Evolutionary conservation across 148 eudicot species (phyloP).

Genomic region (Heliosperma pusillum): DNA sequence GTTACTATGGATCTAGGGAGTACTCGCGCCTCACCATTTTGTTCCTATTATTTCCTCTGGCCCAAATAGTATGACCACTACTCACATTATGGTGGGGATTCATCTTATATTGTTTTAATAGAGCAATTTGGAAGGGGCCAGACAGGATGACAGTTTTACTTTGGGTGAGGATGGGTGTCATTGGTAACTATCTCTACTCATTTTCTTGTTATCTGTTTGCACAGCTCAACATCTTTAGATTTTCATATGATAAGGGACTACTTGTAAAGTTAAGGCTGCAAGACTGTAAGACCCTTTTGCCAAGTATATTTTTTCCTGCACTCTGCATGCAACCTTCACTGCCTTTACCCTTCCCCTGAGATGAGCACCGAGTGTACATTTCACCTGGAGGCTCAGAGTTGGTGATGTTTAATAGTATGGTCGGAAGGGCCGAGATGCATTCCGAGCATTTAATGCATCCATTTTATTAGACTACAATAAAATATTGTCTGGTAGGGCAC

Average conservation of each 20-base stretch:
- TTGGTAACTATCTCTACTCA: not conserved
- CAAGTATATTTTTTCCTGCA: not conserved
- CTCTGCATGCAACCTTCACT: not conserved
- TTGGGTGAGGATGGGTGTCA: not conserved
- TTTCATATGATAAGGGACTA: not conserved
- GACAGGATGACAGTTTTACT: not conserved
- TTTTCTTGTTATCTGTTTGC: not conserved
- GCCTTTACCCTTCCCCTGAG: not conserved
- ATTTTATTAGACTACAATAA: not conserved
- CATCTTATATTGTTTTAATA: not conserved
- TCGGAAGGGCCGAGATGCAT: not conserved
- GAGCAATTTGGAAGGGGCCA: not conserved
- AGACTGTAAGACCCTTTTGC: not conserved
- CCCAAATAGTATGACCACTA: not conserved
- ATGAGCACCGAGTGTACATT: not conserved
- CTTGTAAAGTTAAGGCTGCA: not conserved
- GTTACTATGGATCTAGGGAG: not conserved
- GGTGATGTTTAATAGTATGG: not conserved
- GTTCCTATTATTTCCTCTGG: not conserved
- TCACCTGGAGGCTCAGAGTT: not conserved
- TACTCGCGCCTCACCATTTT: not conserved
- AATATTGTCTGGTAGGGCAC: not conserved
- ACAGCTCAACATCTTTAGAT: not conserved
- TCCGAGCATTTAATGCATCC: not conserved
- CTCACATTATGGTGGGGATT: not conserved